These are phyloP conservation scores for Geotrichum candidum DNA, from an alignment of 1,139 yeast genomes.

Conservation along the genomic window DNA sequence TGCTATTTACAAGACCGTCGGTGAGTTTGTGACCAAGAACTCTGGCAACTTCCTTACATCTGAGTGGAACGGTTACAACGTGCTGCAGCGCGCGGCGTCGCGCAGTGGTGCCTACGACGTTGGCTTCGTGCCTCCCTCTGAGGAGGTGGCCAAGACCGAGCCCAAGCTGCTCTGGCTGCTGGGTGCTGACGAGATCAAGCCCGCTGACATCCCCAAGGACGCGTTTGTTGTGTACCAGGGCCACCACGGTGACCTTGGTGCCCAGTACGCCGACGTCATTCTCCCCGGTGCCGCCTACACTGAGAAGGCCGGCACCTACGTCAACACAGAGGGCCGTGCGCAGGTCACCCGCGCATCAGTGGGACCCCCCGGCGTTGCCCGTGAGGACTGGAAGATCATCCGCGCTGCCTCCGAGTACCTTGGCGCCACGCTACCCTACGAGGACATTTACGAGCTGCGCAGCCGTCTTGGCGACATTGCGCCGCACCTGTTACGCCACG, in stretches of 20 bases:
- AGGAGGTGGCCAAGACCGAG: slow-evolving; percentile 44
- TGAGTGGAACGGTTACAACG: slow-evolving; percentile 78
- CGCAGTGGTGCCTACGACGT: slow-evolving; percentile 82
- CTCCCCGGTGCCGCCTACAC: slow-evolving; percentile 88
- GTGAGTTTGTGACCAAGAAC: slow-evolving; percentile 56
- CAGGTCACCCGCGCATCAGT: slow-evolving; percentile 84
- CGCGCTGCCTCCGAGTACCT: slow-evolving; percentile 80
- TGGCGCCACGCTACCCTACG: slow-evolving; percentile 68
- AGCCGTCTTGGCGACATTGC: slow-evolving; percentile 70
- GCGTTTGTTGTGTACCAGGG: slow-evolving; percentile 90
- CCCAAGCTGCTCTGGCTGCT: slow-evolving; percentile 76
- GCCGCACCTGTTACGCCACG: slow-evolving; percentile 75
- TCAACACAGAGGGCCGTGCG: slow-evolving; percentile 86
- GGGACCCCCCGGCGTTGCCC: slow-evolving; percentile 81
- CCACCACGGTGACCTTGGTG: slow-evolving; percentile 89
- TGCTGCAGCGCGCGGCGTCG: slow-evolving; percentile 80
- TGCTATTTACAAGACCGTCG: slow-evolving; percentile 56
- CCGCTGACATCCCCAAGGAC: slow-evolving; percentile 68
- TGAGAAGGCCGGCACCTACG: slow-evolving; percentile 78
- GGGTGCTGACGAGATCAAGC: slow-evolving; percentile 76
- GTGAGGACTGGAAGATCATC: slow-evolving; percentile 88
- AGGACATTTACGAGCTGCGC: slow-evolving; percentile 64
- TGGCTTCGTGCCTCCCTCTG: slow-evolving; percentile 60
- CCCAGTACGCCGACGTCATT: slow-evolving; percentile 80
- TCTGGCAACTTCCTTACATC: slow-evolving; percentile 54